These are phyloP conservation scores for Ogataea dorogensis DNA, from an alignment of 805 yeast species.

Conservation along the genomic window DNA sequence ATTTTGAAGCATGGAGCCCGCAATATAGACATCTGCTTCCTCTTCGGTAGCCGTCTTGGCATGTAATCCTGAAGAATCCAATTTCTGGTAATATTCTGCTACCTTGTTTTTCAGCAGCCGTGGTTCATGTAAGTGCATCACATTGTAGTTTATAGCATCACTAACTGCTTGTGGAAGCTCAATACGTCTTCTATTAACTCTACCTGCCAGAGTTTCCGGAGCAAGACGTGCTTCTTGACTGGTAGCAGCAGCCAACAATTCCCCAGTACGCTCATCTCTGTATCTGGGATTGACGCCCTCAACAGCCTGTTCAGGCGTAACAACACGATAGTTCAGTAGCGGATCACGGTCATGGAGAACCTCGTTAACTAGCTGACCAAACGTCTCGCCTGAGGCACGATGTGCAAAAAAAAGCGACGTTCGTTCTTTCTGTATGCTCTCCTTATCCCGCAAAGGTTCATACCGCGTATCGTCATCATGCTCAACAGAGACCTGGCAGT, in stretches of 20 bases:
- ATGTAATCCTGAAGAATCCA: constrained; percentile 56
- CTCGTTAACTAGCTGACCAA: constrained; percentile 43
- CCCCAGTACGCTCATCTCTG: constrained; percentile 34
- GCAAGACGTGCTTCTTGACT: constrained; percentile 56
- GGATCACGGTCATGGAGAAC: constrained; percentile 36
- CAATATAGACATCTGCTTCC: constrained; percentile 79
- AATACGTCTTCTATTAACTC: constrained; percentile 50
- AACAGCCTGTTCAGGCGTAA: constrained; percentile 37
- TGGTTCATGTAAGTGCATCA: constrained; percentile 60
- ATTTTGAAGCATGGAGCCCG: constrained; percentile 76
- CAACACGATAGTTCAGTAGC: constrained; percentile 33
- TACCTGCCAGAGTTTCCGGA: constrained; percentile 55
- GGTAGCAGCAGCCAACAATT: constrained; percentile 37
- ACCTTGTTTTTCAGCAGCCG: constrained; percentile 61
- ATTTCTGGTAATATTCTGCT: constrained; percentile 32
- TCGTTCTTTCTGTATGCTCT: constrained; percentile 23
- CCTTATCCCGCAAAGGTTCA: constrained; percentile 16
- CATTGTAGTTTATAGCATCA: constrained; percentile 59
- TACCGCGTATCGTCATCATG: constrained; percentile 24
- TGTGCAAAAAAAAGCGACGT: constrained; percentile 36
- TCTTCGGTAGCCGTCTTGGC: constrained; percentile 34
- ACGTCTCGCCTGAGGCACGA: constrained; percentile 38
- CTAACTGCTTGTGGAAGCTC: constrained; percentile 57
- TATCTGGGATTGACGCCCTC: constrained; percentile 32
- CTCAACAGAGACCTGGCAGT: constrained; percentile 21